Conservation (phyloP, 805 yeast species). For the Sungouiozyma intestinalis region DNA sequence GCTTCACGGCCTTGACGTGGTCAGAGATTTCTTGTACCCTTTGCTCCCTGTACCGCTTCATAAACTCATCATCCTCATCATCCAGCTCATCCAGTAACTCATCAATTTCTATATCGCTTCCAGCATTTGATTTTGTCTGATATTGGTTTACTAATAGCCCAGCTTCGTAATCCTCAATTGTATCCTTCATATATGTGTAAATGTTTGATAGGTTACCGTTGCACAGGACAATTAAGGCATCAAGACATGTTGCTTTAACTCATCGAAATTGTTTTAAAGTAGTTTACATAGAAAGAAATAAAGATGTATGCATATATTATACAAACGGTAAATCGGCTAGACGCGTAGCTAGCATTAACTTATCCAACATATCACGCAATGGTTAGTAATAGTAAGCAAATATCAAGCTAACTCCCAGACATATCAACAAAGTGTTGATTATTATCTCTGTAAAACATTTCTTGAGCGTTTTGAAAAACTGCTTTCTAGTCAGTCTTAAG, state of each 20-base stretch:
- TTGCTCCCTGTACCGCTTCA: constrained; percentile 47
- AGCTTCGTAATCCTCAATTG: background rate
- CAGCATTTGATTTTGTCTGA: constrained; percentile 1
- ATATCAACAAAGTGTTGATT: background rate
- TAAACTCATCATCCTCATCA: constrained; percentile 40
- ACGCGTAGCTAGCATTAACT: too few species aligned
- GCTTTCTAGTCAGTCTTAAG: background rate
- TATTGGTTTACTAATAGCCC: background rate
- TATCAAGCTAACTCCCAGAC: background rate
- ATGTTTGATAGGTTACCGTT: too few species aligned
- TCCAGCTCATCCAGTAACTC: constrained; percentile 40
- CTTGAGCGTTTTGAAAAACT: background rate
- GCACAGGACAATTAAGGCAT: too few species aligned
- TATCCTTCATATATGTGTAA: background rate
- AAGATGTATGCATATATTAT: too few species aligned
- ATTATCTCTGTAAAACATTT: background rate
- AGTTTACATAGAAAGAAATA: too few species aligned
- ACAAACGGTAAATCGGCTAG: too few species aligned
- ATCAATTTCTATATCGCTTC: constrained; percentile 27
- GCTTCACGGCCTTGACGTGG: constrained; percentile 30
- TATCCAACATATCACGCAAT: background rate
- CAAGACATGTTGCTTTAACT: too few species aligned
- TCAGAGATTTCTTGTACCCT: constrained; percentile 47
- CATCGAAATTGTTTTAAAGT: too few species aligned
- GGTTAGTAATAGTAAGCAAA: background rate